phyloP scores from a whole-genome alignment of 305 asterid genomes.

The Fraxinus latifolia region DNA sequence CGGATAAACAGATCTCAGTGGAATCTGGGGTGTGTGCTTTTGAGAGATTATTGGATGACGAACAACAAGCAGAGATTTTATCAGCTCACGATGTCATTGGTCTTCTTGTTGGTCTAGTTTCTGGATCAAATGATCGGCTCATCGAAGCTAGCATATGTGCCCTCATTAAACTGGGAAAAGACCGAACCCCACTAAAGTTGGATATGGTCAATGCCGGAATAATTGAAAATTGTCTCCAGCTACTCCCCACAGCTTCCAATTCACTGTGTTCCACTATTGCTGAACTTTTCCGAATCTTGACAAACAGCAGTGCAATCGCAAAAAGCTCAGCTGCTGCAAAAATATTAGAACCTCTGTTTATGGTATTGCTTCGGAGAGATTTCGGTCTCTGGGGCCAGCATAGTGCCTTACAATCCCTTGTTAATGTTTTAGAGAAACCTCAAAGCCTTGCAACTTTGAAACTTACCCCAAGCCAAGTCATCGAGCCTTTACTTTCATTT shows the following conservation, averaged over 20 bases:
- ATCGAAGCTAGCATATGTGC: constrained; percentile 77
- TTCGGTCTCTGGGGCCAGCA: constrained; percentile 82
- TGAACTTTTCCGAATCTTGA: constrained; percentile 85
- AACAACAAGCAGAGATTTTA: constrained; percentile 59
- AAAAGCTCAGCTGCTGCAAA: constrained; percentile 60
- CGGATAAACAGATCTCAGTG: constrained; percentile 54
- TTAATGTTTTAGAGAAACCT: constrained; percentile 86
- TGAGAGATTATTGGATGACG: constrained; percentile 72
- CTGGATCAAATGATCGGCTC: constrained; percentile 66
- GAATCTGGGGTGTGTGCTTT: constrained; percentile 81
- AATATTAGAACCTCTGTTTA: constrained; percentile 76
- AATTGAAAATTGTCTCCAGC: constrained; percentile 69
- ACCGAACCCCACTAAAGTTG: constrained; percentile 78
- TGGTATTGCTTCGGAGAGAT: constrained; percentile 63
- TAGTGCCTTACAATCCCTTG: constrained; percentile 86
- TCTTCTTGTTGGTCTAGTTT: constrained; percentile 62
- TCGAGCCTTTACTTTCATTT: constrained; percentile 68
- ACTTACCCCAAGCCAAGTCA: constrained; percentile 73
- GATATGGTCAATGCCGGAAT: constrained; percentile 86
- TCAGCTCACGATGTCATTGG: constrained; percentile 58
- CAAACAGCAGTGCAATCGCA: constrained; percentile 77
- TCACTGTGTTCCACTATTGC: constrained; percentile 72
- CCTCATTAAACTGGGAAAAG: constrained; percentile 80
- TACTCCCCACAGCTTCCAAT: constrained; percentile 67
- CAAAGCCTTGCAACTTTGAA: constrained; percentile 60